These are phyloP conservation scores for Rhodosporidiobolus odoratus DNA, from an alignment of 768 basidiomycete species.

Conservation along the genomic window DNA sequence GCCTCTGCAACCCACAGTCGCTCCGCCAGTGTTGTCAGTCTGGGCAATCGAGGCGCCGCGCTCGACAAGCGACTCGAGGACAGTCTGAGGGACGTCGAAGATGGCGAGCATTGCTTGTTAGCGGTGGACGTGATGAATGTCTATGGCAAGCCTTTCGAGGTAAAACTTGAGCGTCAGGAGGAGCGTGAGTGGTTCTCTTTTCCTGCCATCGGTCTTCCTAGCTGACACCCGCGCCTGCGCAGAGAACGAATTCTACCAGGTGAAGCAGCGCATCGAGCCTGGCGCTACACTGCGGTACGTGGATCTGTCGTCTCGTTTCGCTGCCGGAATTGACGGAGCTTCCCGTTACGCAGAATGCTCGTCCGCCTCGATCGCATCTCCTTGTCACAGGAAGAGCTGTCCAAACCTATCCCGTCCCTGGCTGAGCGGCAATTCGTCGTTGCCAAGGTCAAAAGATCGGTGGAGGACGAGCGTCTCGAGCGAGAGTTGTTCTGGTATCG, in stretches of 20 bases:
- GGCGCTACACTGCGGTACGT: slow-evolving; percentile 62
- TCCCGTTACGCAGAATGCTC: slow-evolving; percentile 25
- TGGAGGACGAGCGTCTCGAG: slow-evolving; percentile 59
- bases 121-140: slow-evolving; percentile 85
- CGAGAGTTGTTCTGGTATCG: slow-evolving; percentile 93
- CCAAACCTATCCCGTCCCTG: slow-evolving; percentile 70
- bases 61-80: slow-evolving; percentile 39
- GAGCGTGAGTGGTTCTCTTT: slow-evolving; percentile 51
- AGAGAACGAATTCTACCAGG: slow-evolving; percentile 15
- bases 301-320: slow-evolving; percentile 48
- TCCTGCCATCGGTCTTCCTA: background rate
- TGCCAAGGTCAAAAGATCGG: slow-evolving; percentile 57
- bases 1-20: background rate
- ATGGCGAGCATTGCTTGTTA: slow-evolving; percentile 73
- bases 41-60: slow-evolving; percentile 24
- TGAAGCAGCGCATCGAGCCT: slow-evolving; percentile 37
- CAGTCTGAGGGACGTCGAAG: slow-evolving; percentile 49
- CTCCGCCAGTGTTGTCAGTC: slow-evolving; percentile 27
- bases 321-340: background rate
- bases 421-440: slow-evolving; percentile 89
- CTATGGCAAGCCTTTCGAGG: slow-evolving; percentile 85
- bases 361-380: slow-evolving; percentile 59
- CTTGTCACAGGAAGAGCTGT: slow-evolving; percentile 57
- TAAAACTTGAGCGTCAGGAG: slow-evolving; percentile 65
- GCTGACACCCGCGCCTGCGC: background rate